These are phyloP conservation scores for Hymenoscyphus repandus DNA, from an alignment of 2,329 filamentous ascomycete genomes.

Conservation along the genomic window DNA sequence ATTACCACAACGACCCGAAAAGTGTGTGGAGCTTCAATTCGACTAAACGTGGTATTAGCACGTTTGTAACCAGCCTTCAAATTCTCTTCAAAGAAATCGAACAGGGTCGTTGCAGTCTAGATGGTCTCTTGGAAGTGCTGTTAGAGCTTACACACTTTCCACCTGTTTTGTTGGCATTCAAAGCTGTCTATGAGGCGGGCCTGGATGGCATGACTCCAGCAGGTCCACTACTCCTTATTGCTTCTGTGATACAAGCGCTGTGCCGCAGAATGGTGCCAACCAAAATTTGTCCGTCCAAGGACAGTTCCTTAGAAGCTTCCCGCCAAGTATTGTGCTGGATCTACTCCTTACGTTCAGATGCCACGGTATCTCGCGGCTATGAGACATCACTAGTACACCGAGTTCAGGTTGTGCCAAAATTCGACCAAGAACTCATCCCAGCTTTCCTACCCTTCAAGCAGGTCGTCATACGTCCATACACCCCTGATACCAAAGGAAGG, in stretches of 20 bases:
- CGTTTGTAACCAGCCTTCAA: slow-evolving; percentile 10
- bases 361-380: neutral
- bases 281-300: slow-evolving; percentile 3
- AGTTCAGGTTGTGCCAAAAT: neutral
- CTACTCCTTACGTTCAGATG: slow-evolving; percentile 6
- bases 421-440: neutral
- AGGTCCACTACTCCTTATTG: slow-evolving; percentile 1
- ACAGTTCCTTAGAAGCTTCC: slow-evolving; percentile 7
- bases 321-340: slow-evolving; percentile 10
- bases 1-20: neutral
- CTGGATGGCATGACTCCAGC: neutral
- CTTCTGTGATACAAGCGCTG: slow-evolving; percentile 2
- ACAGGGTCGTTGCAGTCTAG: slow-evolving; percentile 1
- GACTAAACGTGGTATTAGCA: slow-evolving; percentile 8
- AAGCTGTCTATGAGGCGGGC: slow-evolving; percentile 2
- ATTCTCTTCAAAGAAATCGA: slow-evolving; percentile 11
- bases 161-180: slow-evolving; percentile 7
- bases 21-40: slow-evolving; percentile 11
- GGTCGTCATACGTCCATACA: neutral
- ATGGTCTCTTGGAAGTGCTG: slow-evolving; percentile 4
- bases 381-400: slow-evolving; percentile 1
- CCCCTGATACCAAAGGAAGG: neutral
- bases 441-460: slow-evolving; percentile 6
- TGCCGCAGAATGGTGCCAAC: slow-evolving; percentile 6
- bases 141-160: slow-evolving; percentile 12